Evolutionary conservation across 805 yeast species (phyloP).

Genomic region (Yarrowia sp.): DNA sequence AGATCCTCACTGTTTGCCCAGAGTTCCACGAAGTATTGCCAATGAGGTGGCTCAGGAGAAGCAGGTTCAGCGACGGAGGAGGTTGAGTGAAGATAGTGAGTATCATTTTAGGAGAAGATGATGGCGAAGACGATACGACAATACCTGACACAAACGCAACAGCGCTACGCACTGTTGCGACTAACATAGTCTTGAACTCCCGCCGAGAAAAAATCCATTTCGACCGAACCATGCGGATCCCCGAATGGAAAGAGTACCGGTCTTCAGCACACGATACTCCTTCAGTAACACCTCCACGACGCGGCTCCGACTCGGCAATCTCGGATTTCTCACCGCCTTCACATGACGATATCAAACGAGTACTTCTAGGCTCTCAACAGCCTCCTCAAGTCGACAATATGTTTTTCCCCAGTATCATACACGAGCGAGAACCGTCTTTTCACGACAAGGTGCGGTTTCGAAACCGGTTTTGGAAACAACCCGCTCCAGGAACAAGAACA

Average conservation of each 20-base stretch:
- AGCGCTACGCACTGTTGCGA: not conserved
- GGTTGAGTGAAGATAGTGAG: constrained; percentile 30
- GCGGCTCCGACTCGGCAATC: constrained; percentile 10
- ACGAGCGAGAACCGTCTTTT: not conserved
- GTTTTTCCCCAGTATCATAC: not conserved
- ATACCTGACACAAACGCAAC: too few species aligned
- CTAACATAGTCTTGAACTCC: constrained; percentile 10
- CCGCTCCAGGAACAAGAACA: constrained; percentile 30
- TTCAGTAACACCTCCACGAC: not conserved
- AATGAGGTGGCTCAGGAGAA: constrained; percentile 29
- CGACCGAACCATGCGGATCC: constrained; percentile 9
- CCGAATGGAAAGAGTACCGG: constrained; percentile 20
- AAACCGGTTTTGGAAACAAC: constrained; percentile 30
- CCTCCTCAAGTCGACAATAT: not conserved
- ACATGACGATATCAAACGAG: not conserved
- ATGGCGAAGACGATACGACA: too few species aligned
- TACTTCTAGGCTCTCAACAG: not conserved
- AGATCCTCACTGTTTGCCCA: constrained; percentile 34
- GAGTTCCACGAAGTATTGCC: constrained; percentile 31
- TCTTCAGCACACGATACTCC: constrained; percentile 7
- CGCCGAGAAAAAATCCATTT: constrained; percentile 17
- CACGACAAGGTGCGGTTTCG: constrained; percentile 22
- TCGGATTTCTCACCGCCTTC: not conserved
- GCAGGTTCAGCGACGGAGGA: constrained; percentile 32
- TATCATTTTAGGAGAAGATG: not conserved